phyloP scores from a whole-genome alignment of 768 basidiomycete genomes.

The Tricholoma saponaceum region DNA sequence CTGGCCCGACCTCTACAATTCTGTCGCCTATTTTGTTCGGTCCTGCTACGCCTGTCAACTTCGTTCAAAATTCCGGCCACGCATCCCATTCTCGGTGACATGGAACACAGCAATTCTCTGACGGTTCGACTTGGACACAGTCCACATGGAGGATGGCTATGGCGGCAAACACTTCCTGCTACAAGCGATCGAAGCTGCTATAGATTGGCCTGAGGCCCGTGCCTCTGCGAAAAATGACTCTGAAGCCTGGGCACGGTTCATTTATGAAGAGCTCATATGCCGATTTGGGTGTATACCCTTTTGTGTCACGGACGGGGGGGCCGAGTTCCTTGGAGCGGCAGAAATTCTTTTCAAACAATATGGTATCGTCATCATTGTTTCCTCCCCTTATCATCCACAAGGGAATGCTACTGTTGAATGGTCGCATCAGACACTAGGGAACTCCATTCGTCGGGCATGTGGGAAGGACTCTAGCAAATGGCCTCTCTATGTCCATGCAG shows the following conservation, averaged over 20 bases:
- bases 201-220: constrained; percentile 23
- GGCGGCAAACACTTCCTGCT: constrained; percentile 15
- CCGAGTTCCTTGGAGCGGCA: constrained; percentile 8
- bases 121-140: constrained; percentile 21
- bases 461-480: constrained; percentile 8
- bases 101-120: constrained; percentile 18
- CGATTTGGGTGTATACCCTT: constrained; percentile 8
- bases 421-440: too few relatives aligned
- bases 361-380: too few relatives aligned
- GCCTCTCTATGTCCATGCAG: constrained; percentile 20
- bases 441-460: too few relatives aligned
- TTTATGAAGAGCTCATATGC: constrained; percentile 16
- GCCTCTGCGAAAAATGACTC: constrained; percentile 25
- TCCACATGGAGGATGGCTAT: constrained; percentile 22
- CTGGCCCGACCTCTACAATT: constrained; percentile 31
- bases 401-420: constrained; percentile 28
- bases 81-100: constrained; percentile 16
- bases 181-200: constrained; percentile 16
- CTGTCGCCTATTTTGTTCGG: constrained; percentile 22
- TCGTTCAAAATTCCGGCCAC: constrained; percentile 12
- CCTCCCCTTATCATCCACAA: constrained; percentile 27
- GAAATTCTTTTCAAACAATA: constrained; percentile 14
- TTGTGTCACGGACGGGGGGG: constrained; percentile 14
- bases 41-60: constrained; percentile 31
- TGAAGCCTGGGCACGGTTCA: constrained; percentile 19